Conservation (phyloP, 352 stramenopile species). For the Phytophthora rubi region DNA sequence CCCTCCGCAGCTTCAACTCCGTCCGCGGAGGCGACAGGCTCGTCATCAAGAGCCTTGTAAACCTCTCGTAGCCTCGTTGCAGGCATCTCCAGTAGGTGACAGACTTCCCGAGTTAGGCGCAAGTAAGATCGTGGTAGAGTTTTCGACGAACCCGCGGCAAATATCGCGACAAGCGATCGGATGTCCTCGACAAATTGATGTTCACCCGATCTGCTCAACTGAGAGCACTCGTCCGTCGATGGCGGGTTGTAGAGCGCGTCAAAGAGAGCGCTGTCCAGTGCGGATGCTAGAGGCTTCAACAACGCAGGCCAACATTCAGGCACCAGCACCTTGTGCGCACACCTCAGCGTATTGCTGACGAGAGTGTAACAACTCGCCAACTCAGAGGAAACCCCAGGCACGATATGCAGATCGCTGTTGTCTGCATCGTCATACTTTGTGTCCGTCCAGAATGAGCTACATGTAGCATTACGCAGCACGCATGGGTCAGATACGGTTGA, state of each 20-base stretch:
- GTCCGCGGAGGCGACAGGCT: conserved; percentile 5
- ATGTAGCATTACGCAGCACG: conserved; percentile 10
- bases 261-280: conserved; percentile 52
- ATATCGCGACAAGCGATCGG: conserved; percentile 39
- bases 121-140: conserved; percentile 46
- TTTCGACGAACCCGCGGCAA: conserved; percentile 41
- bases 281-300: conserved; percentile 42
- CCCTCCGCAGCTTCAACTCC: conserved; percentile 5
- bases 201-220: conserved; percentile 31
- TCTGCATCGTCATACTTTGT: conserved; percentile 22
- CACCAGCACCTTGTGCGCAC: conserved; percentile 30
- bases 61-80: conserved; percentile 50
- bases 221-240: conserved; percentile 5
- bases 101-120: conserved; percentile 54
- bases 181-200: conserved; percentile 57
- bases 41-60: conserved; percentile 47
- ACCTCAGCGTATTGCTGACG: conserved; percentile 36
- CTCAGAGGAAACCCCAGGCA: conserved; percentile 43
- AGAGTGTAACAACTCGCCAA: conserved; percentile 39
- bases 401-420: conserved; percentile 15
- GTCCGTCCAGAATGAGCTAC: conserved; percentile 36
- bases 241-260: conserved; percentile 33
- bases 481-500: conserved; percentile 16
- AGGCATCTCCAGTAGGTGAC: conserved; percentile 51
- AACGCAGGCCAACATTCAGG: conserved; percentile 37